Base-by-base conservation (phyloP, 2,329 filamentous ascomycete species). In the Phialocephala sp. region DNA sequence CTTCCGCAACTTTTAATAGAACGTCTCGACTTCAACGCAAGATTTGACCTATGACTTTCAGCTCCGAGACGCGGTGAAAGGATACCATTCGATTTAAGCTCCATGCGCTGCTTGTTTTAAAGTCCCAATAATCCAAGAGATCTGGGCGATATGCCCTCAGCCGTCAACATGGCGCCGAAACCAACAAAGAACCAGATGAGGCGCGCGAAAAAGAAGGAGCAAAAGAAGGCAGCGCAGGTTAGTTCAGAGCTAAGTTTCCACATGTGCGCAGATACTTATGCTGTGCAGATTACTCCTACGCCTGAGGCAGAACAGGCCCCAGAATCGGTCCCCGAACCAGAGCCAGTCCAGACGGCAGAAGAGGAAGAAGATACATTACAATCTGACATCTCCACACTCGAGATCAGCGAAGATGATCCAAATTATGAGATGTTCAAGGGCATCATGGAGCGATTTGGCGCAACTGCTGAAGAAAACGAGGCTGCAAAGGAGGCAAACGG, bases 131-230 rank as follows among this genome's bases (percentile, higher is more conserved):
- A n/a, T n/a, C n/a, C n/a, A n/a, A n/a, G n/a, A n/a, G n/a, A n/a
- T n/a, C n/a, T n/a, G n/a, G 69, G 66, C 68, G 60, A 56, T 22
- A 68, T 58, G 70, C 73, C 72, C 65, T 69, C 65, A 47, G 68
- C 69, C 62, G 66, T 72, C 79, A 82, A 78, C 76, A 90, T 89
- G 87, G 87, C 86, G 74, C 79, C 84, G 56, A 96, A 94, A 82
- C 89, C 91, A 83, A 93, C 91, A 78, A 98, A 97, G 84, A 97
- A 97, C 80, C 93, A 97, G 80, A 90, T 94, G 83, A 88, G 93
- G 78, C 89, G 94, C 78, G 91, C 93, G 58, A 94, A 94, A 84
- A 97, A 95, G 87, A 97, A 97, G 89, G 91, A 93, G 74, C 88
- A 92, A 77, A 96, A 96, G 82, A 89, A 89, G 75, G 80, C 87